A percentile compares a stretch with the other conserved stretches of the same genome.
phyloP scores from a whole-genome alignment of 495 filamentous ascomycete genomes.

The Neurospora pannonica region DNA sequence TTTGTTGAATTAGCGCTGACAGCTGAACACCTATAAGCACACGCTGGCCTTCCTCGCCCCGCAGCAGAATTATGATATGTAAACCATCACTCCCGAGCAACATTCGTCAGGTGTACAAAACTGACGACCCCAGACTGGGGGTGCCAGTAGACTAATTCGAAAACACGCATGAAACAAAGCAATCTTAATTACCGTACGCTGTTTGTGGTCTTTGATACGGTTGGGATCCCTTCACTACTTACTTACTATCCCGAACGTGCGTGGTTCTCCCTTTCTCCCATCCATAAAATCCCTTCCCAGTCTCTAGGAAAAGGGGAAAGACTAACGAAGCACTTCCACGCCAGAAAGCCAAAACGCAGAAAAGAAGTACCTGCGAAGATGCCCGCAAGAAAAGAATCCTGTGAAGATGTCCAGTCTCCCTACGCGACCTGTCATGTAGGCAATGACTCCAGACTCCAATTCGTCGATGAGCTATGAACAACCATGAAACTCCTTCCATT shows the following conservation, averaged over 20 bases:
- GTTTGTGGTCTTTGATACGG: neutral
- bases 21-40: fast-evolving
- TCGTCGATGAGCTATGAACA: neutral
- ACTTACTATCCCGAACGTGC: neutral
- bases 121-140: no score
- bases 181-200: neutral
- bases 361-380: neutral
- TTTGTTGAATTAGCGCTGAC: neutral
- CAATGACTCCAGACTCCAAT: neutral
- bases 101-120: no score
- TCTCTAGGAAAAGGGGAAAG: neutral
- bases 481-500: neutral
- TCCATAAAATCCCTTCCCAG: neutral
- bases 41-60: no score
- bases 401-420: neutral
- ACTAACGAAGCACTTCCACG: neutral
- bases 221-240: neutral
- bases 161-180: neutral
- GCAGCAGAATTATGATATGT: no score
- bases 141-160: no score
- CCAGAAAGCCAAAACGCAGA: neutral
- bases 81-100: no score
- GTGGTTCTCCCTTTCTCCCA: neutral
- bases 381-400: neutral
- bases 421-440: neutral